Evolutionary conservation across 306 rosid species (phyloP).

Genomic region (Fragaria vesca): DNA sequence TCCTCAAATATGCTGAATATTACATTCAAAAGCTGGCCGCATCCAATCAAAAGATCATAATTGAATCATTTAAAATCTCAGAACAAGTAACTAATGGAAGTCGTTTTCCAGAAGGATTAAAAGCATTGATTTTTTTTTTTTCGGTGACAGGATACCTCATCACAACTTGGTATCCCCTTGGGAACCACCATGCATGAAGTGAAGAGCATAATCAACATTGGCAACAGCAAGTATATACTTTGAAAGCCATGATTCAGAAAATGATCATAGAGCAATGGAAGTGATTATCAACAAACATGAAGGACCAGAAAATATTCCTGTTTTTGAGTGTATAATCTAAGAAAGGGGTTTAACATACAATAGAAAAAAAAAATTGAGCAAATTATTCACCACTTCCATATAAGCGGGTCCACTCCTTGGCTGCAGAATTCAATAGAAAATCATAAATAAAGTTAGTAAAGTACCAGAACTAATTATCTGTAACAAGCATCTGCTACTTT

Average conservation of each 20-base stretch:
- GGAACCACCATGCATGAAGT: background rate
- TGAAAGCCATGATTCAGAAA: background rate
- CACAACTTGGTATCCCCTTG: background rate
- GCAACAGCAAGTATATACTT: background rate
- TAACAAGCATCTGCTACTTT: background rate
- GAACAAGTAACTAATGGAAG: background rate
- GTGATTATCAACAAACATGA: slow-evolving; percentile 5
- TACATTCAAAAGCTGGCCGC: background rate
- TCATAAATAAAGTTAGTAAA: background rate
- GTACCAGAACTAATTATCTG: background rate
- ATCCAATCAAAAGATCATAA: background rate
- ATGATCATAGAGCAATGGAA: background rate
- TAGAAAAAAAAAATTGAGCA: background rate
- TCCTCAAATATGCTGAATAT: background rate
- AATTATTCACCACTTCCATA: slow-evolving; percentile 74
- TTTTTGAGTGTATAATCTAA: background rate
- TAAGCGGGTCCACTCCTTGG: slow-evolving; percentile 91
- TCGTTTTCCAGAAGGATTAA: background rate
- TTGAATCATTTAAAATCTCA: background rate
- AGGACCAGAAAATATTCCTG: background rate
- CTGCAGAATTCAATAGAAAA: slow-evolving; percentile 43
- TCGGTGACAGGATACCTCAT: background rate
- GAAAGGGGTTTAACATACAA: background rate
- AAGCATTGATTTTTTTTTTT: background rate
- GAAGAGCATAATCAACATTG: background rate